These are phyloP conservation scores for Castanopsis chinensis DNA, from an alignment of 306 rosid genomes.

Conservation along the genomic window DNA sequence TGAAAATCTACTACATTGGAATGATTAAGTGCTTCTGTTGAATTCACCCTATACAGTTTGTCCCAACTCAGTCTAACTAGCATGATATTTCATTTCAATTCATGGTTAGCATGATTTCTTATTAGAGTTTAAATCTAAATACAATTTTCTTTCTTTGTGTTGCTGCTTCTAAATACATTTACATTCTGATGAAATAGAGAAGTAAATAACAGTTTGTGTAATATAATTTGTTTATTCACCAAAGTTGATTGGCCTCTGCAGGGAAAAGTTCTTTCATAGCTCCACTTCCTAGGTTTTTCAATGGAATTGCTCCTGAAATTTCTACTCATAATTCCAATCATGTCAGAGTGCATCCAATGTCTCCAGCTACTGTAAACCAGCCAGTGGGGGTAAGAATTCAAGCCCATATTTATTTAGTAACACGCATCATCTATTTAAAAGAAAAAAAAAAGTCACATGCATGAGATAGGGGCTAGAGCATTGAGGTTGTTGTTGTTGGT, in stretches of 20 bases:
- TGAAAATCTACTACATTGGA: background rate
- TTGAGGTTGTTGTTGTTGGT: background rate
- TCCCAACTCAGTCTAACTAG: background rate
- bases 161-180: background rate
- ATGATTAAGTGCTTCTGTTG: background rate
- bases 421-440: background rate
- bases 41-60: background rate
- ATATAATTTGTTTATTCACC: conserved; percentile 18
- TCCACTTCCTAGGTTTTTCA: conserved; percentile 54
- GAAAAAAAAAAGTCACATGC: background rate
- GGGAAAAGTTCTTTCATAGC: conserved; percentile 58
- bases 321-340: conserved; percentile 34
- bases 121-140: background rate
- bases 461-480: background rate
- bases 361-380: conserved; percentile 43
- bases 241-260: conserved; percentile 34
- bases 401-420: conserved; percentile 16
- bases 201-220: background rate
- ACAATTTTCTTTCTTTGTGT: background rate
- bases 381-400: conserved; percentile 46
- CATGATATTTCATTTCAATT: background rate
- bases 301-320: conserved; percentile 39
- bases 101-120: background rate
- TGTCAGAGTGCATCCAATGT: conserved; percentile 48
- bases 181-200: background rate